Base-by-base conservation (phyloP, 225 moss, liverwort and hornwort species). In the Takakia lepidozioides region DNA sequence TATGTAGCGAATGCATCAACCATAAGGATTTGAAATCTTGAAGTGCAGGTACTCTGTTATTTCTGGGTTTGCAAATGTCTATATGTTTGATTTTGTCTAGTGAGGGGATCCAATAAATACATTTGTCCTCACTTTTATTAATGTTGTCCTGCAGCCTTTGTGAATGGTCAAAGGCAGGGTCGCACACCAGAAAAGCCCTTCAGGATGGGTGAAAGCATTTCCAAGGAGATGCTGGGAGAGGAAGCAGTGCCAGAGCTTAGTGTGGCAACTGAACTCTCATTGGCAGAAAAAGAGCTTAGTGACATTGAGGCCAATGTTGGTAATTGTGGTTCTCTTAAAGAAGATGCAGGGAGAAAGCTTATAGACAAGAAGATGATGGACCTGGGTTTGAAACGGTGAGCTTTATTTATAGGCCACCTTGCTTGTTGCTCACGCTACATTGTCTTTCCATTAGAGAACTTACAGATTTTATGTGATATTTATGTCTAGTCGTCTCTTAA, bases 121-220 rank as follows among this genome's bases (percentile, higher is more conserved):
- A n/a, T 8, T 46, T 10, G n/a, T 46, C 11, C 11, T 2, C 18
- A n/a, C n/a, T n/a, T n/a, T n/a, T n/a, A n/a, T n/a, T n/a, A n/a
- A n/a, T n/a, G n/a, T n/a, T n/a, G 11, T 18, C 8, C 46, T 35
- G 65, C 71, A 87, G 87, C 87, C 32, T 87, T 76, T 37, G 87
- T 87, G 9, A 84, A 87, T 46, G 87, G 87, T 36, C 83, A 71
- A 43, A 66, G 87, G 52, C 43, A 67, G 67, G 87, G 87, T 27
- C 30, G 41, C 30, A 69, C 68, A 29, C 58, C 55, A 20, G 87
- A 87, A 54, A 77, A 68, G 52, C 84, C 67, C 17, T 87, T 87
- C 59, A 61, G 61, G 39, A 76, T 77, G 71, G 87, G 87, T 22
- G 76, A 87, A 26, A 84, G 71, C 54, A 74, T 87, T 26, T 66